Evolutionary conservation across 2,329 filamentous ascomycete species (phyloP), one percentile per base, ranked within the genome.

Genomic region (Fusarium lateritium): DNA sequence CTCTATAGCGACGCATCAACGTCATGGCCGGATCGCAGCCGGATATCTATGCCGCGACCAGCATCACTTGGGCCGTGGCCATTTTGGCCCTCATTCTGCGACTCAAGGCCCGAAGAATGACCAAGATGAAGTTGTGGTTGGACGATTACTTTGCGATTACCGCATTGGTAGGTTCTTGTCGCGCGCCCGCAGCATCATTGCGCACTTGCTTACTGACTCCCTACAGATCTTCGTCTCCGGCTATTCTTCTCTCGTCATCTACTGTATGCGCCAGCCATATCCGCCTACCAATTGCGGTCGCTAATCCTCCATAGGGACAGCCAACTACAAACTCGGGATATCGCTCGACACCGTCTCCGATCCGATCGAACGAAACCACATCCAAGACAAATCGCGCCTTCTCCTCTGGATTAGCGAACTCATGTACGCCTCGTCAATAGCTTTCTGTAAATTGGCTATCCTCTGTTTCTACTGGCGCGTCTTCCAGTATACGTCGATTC

Each of bases 391-490:
- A 6, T 62, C 67, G 2, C 43, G 71, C n/a, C 56, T 72, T 7
- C 33, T 73, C 19, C 44, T 69, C 17, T 71, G 61, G 63, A 54
- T 68, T 13, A 40, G 45, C 17, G 64, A 71, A 19, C 52, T 71
- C 10, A 47, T 56, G 51, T 78, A 78, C 46, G 69, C 72, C 1
- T 73, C 62, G 6, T 73, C 75, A 0, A 72, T 79, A 11, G 74
- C 68, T 4, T 72, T 70, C 2, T 69, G 70, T 11, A 78, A 78
- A 44, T 26, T 77, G 8, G 61, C 76, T 4, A 73, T 78, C 3
- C 54, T 79, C 0, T 68, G 53, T 11, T 74, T 79, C 6, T 79
- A 78, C 65, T 77, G 72, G 71, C 71, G 76, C 4, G 49, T 78
- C 3, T 79, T 78, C 46, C 57, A 64, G 7, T 62, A 68, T 3